Base-by-base conservation (phyloP, 768 basidiomycete species). In the Clathrus columnatus region DNA sequence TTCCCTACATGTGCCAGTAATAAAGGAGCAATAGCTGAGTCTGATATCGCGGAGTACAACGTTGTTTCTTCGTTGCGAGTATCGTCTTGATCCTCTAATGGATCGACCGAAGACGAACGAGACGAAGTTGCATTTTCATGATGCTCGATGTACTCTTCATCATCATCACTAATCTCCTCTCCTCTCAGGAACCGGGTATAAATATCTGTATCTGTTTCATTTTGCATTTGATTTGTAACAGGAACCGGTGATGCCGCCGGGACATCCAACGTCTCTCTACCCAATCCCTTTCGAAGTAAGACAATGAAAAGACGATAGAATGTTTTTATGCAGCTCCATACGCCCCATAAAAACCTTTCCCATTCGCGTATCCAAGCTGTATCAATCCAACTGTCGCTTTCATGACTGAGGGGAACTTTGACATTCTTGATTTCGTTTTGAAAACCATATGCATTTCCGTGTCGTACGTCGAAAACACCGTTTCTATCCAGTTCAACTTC, bases 181-280 rank as follows among this genome's bases (percentile, higher is more conserved):
- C 83, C 85, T 16, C 75, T 71, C 58, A 85, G 67, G 61, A 87
- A 87, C 28, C 77, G 71, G 56, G 69, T 66, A 64, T 85, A 86
- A 1, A 76, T 56, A 32, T 74, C 72, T 59, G 46, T 23, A n/a
- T 60, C 53, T 23, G 43, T n/a, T 18, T 27, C 7, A 26, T 8
- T 41, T 7, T 17, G 32, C 23, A 47, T 55, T 20, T 7, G 5
- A 41, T 30, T 18, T 41, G 16, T 17, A 27, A 21, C n/a, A n/a
- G 20, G 60, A 32, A 17, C 8, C 26, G 10, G 49, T 44, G 4
- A 36, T n/a, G 27, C 32, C 20, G 18, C 52, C 29, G 30, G 52
- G 29, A 54, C 28, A 32, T 57, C 57, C 18, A 49, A 47, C 54
- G 48, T 23, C 17, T 43, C 28, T 60, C 56, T 28, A 55, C 61